Evolutionary conservation across 768 basidiomycete genomes (phyloP), one percentile per base, ranked within the genome.

Genomic region (Naganishia randhawae): DNA sequence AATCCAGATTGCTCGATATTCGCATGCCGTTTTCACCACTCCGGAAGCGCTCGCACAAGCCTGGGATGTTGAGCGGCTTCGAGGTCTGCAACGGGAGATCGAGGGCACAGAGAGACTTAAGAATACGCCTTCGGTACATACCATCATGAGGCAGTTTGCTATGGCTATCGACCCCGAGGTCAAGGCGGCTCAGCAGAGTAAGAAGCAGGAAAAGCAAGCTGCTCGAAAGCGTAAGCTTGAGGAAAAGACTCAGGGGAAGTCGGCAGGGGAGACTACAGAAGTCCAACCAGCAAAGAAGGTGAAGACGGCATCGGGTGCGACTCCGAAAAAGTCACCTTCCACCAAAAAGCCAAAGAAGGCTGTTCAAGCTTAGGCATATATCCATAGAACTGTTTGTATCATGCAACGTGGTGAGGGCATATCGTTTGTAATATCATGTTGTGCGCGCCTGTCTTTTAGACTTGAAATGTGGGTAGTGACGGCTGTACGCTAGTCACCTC

Each of bases 41-140:
- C 67, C 79, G 0, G 77, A 78, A 17, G 73, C 78, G 3, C 70
- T 83, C 16, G 66, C 75, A 13, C 71, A 76, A 4, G 78, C 83
- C 5, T 95, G 92, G 92, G 82, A 86, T 62, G 81, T 85, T 0
- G 73, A 81, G 4, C 76, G 80, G 1, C 91, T 92, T 86, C 81
- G 81, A 31, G 73, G 73, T 11, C 78, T 92, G 17, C 80, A 81
- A 9, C 76, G 76, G 33, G 80, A 78, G 62, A 76, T 94, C 13
- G 77, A 81, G 50, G 73, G 81, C 5, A 86, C 85, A 17, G 77
- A 84, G n/a, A 84, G 86, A 29, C 87, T 89, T 80, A 86, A 86
- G 74, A 81, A 84, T 7, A 87, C 88, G 0, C 77, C 83, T 35
- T 86, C 85, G 8, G 83, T 92, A 9, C 83, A 84, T 32, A 83